These are phyloP conservation scores for bread wheat (Triticum aestivum) DNA, from an alignment of 176 grass and related monocot species.

Conservation along the genomic window IWGSC_CS_RefSeq_v2.1 NC_057801.1:444359788-444360287, in stretches of 20 bases:
- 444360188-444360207: no score
- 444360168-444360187: no score
- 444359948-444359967: background rate
- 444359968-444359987: slow-evolving; percentile 19
- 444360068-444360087: no score
- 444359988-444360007: background rate
- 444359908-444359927: background rate
- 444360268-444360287: no score
- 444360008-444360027: background rate
- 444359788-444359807: background rate
- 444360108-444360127: no score
- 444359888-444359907: background rate
- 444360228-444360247: no score
- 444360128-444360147: no score
- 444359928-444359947: background rate
- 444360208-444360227: no score
- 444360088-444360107: no score
- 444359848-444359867: background rate
- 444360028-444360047: background rate
- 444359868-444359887: background rate
- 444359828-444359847: background rate
- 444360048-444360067: background rate
- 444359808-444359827: background rate
- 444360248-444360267: no score
- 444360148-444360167: no score